Percentiles rank a stretch among this genome's conserved stretches.
phyloP scores from a whole-genome alignment of 1,284 basidiomycete species.

The Violaceomyces palustris region DNA sequence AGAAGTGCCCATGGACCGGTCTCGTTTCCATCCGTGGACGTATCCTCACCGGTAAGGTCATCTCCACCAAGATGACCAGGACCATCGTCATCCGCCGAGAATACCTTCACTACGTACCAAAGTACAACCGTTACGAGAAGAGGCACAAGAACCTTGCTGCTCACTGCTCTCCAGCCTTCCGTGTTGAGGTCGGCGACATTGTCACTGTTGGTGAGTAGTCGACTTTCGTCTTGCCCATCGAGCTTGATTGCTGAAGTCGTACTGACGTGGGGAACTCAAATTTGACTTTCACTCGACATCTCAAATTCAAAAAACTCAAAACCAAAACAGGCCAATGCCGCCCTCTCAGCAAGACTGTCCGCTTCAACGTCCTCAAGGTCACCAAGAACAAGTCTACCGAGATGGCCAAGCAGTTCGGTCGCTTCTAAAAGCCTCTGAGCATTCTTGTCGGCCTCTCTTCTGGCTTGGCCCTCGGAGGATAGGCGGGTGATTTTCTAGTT shows the following conservation, averaged over 20 bases:
- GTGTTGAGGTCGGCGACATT: slow-evolving; percentile 70
- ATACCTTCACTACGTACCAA: slow-evolving; percentile 92
- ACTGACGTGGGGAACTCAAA: too few relatives aligned
- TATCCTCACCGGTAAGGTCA: slow-evolving; percentile 92
- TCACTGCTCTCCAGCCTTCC: slow-evolving; percentile 97
- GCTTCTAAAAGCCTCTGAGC: slow-evolving; percentile 68
- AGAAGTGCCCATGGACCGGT: slow-evolving; percentile 94
- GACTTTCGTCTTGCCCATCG: too few relatives aligned
- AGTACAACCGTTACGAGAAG: slow-evolving; percentile 69
- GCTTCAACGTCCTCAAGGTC: slow-evolving; percentile 94
- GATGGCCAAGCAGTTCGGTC: slow-evolving; percentile 76
- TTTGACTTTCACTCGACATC: too few relatives aligned
- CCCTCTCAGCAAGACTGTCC: slow-evolving; percentile 97
- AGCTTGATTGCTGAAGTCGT: too few relatives aligned
- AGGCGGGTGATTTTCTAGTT: too few relatives aligned
- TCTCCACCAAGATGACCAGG: slow-evolving; percentile 99
- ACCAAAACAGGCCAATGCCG: slow-evolving; percentile 79
- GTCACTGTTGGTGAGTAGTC: slow-evolving; percentile 71
- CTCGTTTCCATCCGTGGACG: slow-evolving; percentile 86
- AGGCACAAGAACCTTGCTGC: slow-evolving; percentile 94
- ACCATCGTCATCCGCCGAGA: slow-evolving; percentile 97
- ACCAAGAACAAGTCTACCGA: slow-evolving; percentile 54
- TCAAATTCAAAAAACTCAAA: background rate
- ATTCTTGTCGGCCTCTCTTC: too few relatives aligned
- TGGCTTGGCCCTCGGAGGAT: too few relatives aligned